A percentile compares a stretch with the other conserved stretches of the same genome.
These are phyloP conservation scores for grape (Vitis vinifera) DNA, from an alignment of 164 flowering plant species.

Conservation along the genomic window ASM3070453v1 NC_081805.1:2496501-2497000, in stretches of 20 bases:
- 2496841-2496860: neutral
- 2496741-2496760: neutral
- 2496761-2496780: neutral
- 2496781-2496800: neutral
- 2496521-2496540: conserved; percentile 70
- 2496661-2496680: conserved; percentile 69
- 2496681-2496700: conserved; percentile 71
- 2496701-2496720: conserved; percentile 77
- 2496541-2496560: conserved; percentile 74
- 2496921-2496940: neutral
- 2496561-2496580: conserved; percentile 75
- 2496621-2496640: conserved; percentile 88
- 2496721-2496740: conserved; percentile 43
- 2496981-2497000: neutral
- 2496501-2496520: conserved; percentile 91
- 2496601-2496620: conserved; percentile 82
- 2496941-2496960: too few relatives aligned
- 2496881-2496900: neutral
- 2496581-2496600: conserved; percentile 72
- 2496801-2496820: neutral
- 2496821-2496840: neutral
- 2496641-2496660: conserved; percentile 92
- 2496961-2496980: neutral
- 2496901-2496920: neutral
- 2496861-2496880: neutral